Base-by-base conservation (phyloP, 2,329 filamentous ascomycete species). In the Alternaria incomplexa region DNA sequence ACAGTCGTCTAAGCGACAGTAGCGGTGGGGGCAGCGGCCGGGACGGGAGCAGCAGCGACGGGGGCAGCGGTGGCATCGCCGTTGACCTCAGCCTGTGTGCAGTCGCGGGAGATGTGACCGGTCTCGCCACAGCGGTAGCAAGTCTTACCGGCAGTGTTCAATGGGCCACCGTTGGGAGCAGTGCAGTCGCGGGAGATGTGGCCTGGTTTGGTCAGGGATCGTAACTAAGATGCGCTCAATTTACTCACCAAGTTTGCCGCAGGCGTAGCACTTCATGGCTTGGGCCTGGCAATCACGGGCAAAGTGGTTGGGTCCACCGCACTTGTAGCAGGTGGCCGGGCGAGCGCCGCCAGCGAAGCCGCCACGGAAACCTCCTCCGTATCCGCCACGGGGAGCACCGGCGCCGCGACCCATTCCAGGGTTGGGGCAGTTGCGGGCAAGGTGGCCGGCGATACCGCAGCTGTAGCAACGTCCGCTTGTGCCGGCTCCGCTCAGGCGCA, bases 201-300 rank as follows among this genome's bases (percentile, higher is more conserved):
- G 55, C 93, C 93, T 69, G 28, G 23, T 11, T 45, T 50, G 13
- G 67, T 72, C 58, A 68, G 57, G 6, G 4, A 6, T 17, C n/a
- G 23, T 32, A 17, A 3, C 12, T 5, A 10, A 8, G 7, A 15
- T 3, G 11, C 12, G 17, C 36, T 11, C 6, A 32, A 5, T 25
- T 13, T 36, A 66, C 67, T 58, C 46, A 74, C 73, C 74, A 58
- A 97, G 89, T 85, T 97, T 97, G 80, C 94, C 94, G 80, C 94
- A 97, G 71, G 94, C 94, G 78, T 97, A 97, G 87, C 94, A 97
- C 85, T 97, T 97, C 93, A 97, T 97, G 67, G 93, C 93, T 83
- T 97, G 93, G 72, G 96, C 94, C 86, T 98, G 96, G 87, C 96
- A 99, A 78, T 99, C 96, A 70, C 96, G 92, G 69, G 96, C 96